Percentiles rank a stretch among this genome's conserved stretches.
These are phyloP conservation scores for Oxytropis ochrocephala DNA, from an alignment of 306 rosid genomes.

Conservation along the genomic window DNA sequence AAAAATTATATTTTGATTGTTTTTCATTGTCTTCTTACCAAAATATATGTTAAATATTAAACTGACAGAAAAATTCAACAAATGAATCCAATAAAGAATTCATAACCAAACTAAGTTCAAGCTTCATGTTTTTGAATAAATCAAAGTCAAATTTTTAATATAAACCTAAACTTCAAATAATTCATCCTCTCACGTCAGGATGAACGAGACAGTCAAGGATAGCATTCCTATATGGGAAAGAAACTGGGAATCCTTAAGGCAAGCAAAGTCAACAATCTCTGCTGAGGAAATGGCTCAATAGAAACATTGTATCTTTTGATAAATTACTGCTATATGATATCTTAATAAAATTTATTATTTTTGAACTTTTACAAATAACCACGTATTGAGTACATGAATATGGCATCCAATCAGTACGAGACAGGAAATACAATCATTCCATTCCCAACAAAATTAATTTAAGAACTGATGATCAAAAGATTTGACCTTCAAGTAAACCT, in stretches of 20 bases:
- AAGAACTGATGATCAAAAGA: slow-evolving; percentile 26
- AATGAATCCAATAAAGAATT: too few species aligned
- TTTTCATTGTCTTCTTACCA: too few species aligned
- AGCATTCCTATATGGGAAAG: background rate
- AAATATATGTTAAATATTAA: too few species aligned
- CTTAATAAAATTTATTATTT: slow-evolving; percentile 15
- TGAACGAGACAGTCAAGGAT: background rate
- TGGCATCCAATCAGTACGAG: slow-evolving; percentile 1
- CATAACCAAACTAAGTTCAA: background rate
- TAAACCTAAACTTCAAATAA: background rate
- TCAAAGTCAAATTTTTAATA: background rate
- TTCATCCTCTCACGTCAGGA: background rate
- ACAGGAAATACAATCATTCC: slow-evolving; percentile 31
- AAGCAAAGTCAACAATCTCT: background rate
- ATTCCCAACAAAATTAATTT: slow-evolving; percentile 31
- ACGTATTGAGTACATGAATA: slow-evolving; percentile 19
- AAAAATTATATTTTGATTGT: too few species aligned
- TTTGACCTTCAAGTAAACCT: slow-evolving; percentile 33
- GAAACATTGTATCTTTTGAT: background rate
- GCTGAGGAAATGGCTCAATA: background rate
- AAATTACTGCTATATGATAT: background rate
- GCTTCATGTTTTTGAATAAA: background rate
- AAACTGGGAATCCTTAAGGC: background rate
- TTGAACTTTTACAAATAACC: slow-evolving; percentile 1
- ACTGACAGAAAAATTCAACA: too few species aligned